Evolutionary conservation across 306 rosid species (phyloP).

Genomic region (Dicorynia guianensis): DNA sequence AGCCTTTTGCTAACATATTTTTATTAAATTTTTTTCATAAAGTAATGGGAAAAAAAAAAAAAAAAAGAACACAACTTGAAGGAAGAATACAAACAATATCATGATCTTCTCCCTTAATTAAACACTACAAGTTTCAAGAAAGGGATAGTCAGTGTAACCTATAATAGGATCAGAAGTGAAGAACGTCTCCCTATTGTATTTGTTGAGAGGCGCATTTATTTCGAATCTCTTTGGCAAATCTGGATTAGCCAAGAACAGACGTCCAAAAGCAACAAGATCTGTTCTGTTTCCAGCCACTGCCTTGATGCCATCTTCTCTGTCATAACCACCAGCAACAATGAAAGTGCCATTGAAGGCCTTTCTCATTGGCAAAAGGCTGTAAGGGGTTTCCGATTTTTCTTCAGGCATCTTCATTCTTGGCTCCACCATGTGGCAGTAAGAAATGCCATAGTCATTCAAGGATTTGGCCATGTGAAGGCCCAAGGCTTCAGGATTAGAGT

Average conservation of each 20-base stretch:
- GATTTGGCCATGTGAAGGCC: too few species aligned
- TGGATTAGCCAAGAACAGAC: conserved; percentile 19
- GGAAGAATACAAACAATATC: too few species aligned
- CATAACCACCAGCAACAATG: conserved; percentile 48
- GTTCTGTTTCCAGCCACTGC: conserved; percentile 39
- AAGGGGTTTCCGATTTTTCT: background rate
- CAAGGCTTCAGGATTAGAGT: too few species aligned
- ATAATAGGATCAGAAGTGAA: conserved; percentile 40
- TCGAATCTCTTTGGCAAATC: conserved; percentile 54
- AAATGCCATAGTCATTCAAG: conserved; percentile 36
- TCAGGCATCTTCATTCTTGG: conserved; percentile 42
- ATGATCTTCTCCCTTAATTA: too few species aligned
- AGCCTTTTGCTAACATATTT: too few species aligned
- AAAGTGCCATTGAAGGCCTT: conserved; percentile 47
- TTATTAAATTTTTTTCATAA: too few species aligned
- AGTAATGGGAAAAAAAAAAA: too few species aligned
- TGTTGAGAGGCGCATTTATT: conserved; percentile 49
- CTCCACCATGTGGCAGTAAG: conserved; percentile 56
- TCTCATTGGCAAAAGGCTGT: conserved; percentile 47
- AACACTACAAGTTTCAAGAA: conserved; percentile 21
- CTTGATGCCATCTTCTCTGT: conserved; percentile 43
- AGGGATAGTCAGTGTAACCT: conserved; percentile 60
- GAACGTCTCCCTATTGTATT: conserved; percentile 41
- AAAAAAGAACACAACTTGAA: too few species aligned
- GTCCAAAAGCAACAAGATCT: conserved; percentile 48